Evolutionary conservation across 2,329 filamentous ascomycete genomes (phyloP).

Genomic region (Aspergillus floridensis): DNA sequence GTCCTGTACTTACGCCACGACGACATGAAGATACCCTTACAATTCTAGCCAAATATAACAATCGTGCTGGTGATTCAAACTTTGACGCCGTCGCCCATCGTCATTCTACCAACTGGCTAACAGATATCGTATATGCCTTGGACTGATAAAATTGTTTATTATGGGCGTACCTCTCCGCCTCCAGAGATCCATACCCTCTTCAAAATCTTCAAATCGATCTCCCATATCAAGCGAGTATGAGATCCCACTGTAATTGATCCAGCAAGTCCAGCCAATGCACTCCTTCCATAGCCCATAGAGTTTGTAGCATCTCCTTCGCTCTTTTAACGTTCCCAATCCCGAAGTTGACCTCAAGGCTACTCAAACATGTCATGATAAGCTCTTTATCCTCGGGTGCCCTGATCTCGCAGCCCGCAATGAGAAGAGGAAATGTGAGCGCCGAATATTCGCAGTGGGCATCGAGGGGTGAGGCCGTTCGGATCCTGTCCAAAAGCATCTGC

Average conservation of each 20-base stretch:
- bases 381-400: constrained; percentile 21
- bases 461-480: constrained; percentile 25
- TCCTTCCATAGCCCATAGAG: constrained; percentile 26
- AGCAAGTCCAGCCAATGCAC: constrained; percentile 35
- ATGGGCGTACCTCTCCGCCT: not conserved
- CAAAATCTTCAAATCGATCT: not conserved
- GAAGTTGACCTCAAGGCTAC: constrained; percentile 33
- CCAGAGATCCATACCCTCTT: not conserved
- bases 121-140: not conserved
- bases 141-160: not conserved
- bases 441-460: constrained; percentile 38
- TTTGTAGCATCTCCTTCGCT: constrained; percentile 30
- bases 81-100: not conserved
- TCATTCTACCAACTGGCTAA: not conserved
- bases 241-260: constrained; percentile 32
- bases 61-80: not conserved
- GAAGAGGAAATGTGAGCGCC: constrained; percentile 38
- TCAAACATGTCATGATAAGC: constrained; percentile 26
- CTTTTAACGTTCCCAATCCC: constrained; percentile 37
- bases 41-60: not conserved
- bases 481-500: constrained; percentile 25
- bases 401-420: constrained; percentile 37
- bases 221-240: constrained; percentile 30
- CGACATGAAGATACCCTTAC: constrained; percentile 7
- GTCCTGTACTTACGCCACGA: not conserved